Evolutionary conservation across 1,139 yeast genomes (phyloP), one percentile per base, ranked within the genome.

Genomic region (Arxiozyma telluris): DNA sequence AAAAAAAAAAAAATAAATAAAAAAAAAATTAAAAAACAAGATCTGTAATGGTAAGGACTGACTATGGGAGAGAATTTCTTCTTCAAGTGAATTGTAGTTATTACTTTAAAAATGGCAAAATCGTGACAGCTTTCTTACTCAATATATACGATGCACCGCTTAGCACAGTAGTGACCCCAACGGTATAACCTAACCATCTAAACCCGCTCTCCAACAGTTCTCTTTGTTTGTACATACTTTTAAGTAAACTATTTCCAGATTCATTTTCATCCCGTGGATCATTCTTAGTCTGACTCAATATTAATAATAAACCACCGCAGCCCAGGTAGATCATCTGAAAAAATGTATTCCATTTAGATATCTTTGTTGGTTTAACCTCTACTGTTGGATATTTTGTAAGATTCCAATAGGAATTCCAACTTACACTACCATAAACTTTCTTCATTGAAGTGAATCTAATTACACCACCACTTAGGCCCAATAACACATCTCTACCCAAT

Each of bases 321-420:
- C 95, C 96, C 50, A 94, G 78, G 63, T 91, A 91, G 11, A 87
- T 65, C 97, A 94, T 91, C 69, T 94, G 98, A 59, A 94, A 77
- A 1, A 84, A 89, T 0, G 98, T 94, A 69, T 94, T 91, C 66
- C 83, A 77, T 68, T 93, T 93, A 15, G 96, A 90, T 44, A 94
- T 80, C 51, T 77, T 73, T n/a, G 94, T 89, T 1, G 98, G 98
- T 56, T 80, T 88, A 1, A 94, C 96, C 59, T 87, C 89, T 1
- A 90, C 96, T 21, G 91, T 84, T 1, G 96, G 94, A 82, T 80
- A 59, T 82, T 80, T 64, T 46, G 62, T 59, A 41, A 90, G 79
- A 68, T 91, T 90, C 79, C 87, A 83, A 69, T 78, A 89, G 55
- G 94, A 75, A 44, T 70, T 63, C 60, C 87, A 75, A 0, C 96